A percentile compares a stretch with the other conserved stretches of the same genome.
Conservation (phyloP, 345 rosid genomes). For the Schrenkiella parvula region DNA sequence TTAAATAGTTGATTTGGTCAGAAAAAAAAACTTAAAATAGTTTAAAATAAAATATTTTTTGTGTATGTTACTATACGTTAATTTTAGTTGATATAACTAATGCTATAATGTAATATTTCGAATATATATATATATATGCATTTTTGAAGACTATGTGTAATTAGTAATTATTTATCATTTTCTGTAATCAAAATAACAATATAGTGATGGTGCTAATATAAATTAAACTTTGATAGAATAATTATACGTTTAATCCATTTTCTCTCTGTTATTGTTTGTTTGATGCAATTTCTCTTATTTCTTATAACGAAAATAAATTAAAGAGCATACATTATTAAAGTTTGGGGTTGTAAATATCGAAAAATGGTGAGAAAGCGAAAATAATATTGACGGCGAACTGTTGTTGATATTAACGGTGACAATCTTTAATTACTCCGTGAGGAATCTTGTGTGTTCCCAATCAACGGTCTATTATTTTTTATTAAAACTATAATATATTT, state of each 20-base stretch:
- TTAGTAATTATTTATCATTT: no score
- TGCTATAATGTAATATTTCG: no score
- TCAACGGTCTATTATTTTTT: neutral
- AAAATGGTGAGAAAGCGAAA: neutral
- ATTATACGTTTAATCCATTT: neutral
- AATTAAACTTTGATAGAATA: no score
- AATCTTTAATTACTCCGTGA: neutral
- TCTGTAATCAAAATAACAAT: no score
- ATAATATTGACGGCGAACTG: neutral
- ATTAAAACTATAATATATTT: neutral
- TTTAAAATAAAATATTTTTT: no score
- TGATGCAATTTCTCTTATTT: neutral
- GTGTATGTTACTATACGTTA: no score
- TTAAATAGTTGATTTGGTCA: no score
- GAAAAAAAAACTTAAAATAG: no score
- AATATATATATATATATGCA: no score
- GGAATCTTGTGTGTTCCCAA: slow-evolving; percentile 18
- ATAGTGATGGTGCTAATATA: no score
- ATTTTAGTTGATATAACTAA: no score
- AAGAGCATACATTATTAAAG: neutral
- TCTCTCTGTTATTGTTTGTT: neutral
- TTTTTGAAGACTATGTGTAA: no score
- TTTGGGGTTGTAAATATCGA: neutral
- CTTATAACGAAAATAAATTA: neutral
- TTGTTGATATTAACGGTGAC: slow-evolving; percentile 10